phyloP scores from a whole-genome alignment of 306 rosid genomes.

The Chamaecrista fasciculata region DNA sequence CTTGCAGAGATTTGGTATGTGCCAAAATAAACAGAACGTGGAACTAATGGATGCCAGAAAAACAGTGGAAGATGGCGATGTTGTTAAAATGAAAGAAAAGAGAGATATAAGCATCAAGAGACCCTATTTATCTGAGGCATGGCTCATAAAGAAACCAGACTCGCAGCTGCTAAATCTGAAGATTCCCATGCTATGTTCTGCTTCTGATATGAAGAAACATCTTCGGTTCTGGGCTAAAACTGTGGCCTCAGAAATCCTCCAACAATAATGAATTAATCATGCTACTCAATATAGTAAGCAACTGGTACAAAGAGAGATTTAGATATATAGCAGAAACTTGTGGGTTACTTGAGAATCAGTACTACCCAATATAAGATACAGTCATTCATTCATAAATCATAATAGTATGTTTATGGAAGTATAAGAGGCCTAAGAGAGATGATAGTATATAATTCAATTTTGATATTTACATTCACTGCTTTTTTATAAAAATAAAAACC shows the following conservation, averaged over 20 bases:
- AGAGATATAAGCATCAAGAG: constrained; percentile 32
- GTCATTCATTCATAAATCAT: not conserved
- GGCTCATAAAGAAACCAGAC: constrained; percentile 69
- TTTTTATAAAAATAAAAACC: constrained; percentile 27
- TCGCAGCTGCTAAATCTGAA: constrained; percentile 58
- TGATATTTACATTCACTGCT: not conserved
- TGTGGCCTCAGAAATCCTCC: constrained; percentile 67
- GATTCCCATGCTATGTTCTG: constrained; percentile 48
- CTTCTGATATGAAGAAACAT: constrained; percentile 75
- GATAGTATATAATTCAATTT: not conserved
- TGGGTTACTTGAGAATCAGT: not conserved
- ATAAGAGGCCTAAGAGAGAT: not conserved
- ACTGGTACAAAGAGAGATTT: not conserved
- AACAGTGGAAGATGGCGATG: constrained; percentile 1
- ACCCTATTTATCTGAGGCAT: constrained; percentile 87
- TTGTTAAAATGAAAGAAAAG: constrained; percentile 33
- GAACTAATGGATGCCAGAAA: not conserved
- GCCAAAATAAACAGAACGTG: not conserved
- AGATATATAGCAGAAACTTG: not conserved
- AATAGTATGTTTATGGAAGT: constrained; percentile 16
- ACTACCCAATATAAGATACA: not conserved
- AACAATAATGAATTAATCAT: constrained; percentile 36
- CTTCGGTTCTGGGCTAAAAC: constrained; percentile 70
- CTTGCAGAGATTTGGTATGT: constrained; percentile 48
- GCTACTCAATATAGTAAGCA: not conserved